A percentile compares a stretch with the other conserved stretches of the same genome.
These are phyloP conservation scores for Botrytis elliptica DNA, from an alignment of 2,329 filamentous ascomycete genomes.

Conservation along the genomic window DNA sequence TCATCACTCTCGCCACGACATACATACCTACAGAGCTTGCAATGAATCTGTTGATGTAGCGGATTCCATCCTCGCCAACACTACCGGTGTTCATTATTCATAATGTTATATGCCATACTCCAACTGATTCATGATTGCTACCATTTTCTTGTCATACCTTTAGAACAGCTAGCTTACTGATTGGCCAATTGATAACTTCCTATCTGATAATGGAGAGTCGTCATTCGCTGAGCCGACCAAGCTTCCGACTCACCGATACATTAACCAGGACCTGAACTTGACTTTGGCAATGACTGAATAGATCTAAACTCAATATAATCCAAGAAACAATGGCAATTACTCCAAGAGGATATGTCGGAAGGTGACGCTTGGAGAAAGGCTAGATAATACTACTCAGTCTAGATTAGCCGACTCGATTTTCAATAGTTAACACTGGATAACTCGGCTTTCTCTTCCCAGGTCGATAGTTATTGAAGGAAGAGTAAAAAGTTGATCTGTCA, in stretches of 20 bases:
- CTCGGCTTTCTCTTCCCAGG: background rate
- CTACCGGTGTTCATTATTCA: background rate
- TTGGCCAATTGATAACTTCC: constrained; percentile 18
- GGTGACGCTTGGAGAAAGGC: background rate
- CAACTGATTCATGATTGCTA: background rate
- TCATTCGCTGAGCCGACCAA: constrained; percentile 19
- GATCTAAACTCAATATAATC: background rate
- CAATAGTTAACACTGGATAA: background rate
- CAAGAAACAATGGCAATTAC: background rate
- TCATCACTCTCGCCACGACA: background rate
- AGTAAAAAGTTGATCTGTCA: constrained; percentile 4
- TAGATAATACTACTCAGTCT: background rate
- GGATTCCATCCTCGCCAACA: background rate
- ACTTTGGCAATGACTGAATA: background rate
- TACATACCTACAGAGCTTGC: too few species aligned
- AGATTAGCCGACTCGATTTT: background rate
- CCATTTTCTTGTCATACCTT: background rate
- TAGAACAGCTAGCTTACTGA: background rate
- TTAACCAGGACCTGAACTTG: background rate
- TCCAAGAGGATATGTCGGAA: background rate
- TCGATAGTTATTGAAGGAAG: background rate
- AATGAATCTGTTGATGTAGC: background rate
- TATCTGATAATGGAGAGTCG: constrained; percentile 13
- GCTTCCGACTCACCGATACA: constrained; percentile 16
- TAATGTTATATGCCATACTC: background rate